phyloP scores from a whole-genome alignment of 2,329 filamentous ascomycete genomes.

The Penicillium verrucosum region DNA sequence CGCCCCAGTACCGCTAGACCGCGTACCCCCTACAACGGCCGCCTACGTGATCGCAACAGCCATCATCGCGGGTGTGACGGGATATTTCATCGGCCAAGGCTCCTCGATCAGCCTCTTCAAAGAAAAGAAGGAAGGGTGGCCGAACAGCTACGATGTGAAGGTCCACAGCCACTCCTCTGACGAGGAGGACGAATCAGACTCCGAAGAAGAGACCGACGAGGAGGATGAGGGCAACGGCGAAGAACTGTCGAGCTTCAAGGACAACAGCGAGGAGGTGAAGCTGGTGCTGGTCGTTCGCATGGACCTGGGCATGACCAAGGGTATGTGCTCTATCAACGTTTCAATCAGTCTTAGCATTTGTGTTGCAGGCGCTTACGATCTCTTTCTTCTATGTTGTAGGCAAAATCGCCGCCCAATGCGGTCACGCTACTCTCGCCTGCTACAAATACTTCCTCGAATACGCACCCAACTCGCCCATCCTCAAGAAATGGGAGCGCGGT shows the following conservation, averaged over 20 bases:
- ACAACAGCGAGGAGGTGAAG: constrained; percentile 79
- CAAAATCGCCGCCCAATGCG: constrained; percentile 94
- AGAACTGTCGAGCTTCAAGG: constrained; percentile 48
- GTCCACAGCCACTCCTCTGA: constrained; percentile 44
- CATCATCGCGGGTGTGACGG: constrained; percentile 69
- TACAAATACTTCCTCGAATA: constrained; percentile 74
- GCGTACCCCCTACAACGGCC: constrained; percentile 50
- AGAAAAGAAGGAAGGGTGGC: constrained; percentile 43
- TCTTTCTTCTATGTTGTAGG: constrained; percentile 51
- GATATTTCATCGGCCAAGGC: constrained; percentile 68
- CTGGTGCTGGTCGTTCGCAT: constrained; percentile 87
- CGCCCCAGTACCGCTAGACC: constrained; percentile 34
- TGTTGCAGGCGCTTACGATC: neutral
- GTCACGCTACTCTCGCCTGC: constrained; percentile 94
- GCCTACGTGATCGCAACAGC: constrained; percentile 69
- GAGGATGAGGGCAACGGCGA: constrained; percentile 61
- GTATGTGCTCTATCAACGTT: constrained; percentile 48
- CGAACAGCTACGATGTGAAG: constrained; percentile 54
- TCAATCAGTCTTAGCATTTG: neutral
- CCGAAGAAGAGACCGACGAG: constrained; percentile 64
- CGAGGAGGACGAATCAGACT: constrained; percentile 41
- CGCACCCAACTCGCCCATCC: constrained; percentile 56
- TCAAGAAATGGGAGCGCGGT: constrained; percentile 77
- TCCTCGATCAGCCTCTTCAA: constrained; percentile 69
- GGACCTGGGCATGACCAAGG: constrained; percentile 96